Evolutionary conservation across 768 basidiomycete species (phyloP).

Genomic region (Lactifluus echinatus): DNA sequence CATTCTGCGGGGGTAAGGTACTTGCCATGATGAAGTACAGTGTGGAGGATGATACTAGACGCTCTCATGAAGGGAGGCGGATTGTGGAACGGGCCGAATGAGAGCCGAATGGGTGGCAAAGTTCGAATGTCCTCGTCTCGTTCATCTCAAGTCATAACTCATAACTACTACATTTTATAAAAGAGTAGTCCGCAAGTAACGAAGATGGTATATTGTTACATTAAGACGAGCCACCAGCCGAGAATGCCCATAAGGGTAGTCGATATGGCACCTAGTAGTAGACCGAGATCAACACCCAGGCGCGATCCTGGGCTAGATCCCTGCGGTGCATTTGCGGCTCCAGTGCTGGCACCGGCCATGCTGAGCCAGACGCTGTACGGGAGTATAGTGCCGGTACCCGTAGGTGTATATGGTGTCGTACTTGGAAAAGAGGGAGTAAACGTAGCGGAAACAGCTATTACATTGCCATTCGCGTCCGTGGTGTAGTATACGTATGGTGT

Average conservation of each 20-base stretch:
- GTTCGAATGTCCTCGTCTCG: not conserved
- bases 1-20: not conserved
- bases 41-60: not conserved
- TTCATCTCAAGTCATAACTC: no score
- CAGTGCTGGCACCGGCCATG: constrained; percentile 25
- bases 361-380: constrained; percentile 27
- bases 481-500: constrained; percentile 30
- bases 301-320: not conserved
- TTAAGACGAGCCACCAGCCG: not conserved
- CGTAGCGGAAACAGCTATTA: constrained; percentile 22
- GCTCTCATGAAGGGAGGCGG: not conserved
- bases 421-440: constrained; percentile 29
- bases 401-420: constrained; percentile 20
- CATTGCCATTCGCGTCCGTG: constrained; percentile 28
- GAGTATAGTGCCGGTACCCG: constrained; percentile 27
- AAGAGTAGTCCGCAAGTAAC: not conserved
- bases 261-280: not conserved
- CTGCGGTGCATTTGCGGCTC: constrained; percentile 7
- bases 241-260: not conserved
- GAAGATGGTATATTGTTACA: not conserved
- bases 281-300: not conserved
- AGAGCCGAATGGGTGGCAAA: no score
- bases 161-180: not conserved
- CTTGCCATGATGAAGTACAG: constrained; percentile 1
- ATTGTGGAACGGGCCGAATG: not conserved